Base-by-base conservation (phyloP, 768 basidiomycete genomes). In the Suillus spraguei region DNA sequence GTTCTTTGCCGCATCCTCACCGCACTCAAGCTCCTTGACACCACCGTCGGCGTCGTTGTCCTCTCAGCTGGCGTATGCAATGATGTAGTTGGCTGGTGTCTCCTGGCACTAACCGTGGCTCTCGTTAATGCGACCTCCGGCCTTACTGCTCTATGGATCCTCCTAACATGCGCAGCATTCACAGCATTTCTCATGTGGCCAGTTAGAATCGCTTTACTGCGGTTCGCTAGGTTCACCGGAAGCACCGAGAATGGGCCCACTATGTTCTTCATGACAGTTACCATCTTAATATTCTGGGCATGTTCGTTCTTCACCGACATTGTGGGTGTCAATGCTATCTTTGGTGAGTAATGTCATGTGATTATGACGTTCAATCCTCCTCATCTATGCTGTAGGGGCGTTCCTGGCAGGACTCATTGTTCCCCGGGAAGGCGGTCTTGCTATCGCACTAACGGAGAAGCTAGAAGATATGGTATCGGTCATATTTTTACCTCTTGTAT, bases 271-370 rank as follows among this genome's bases (percentile, higher is more conserved):
- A 96, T 98, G 93, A 93, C 94, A 0, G 76, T 87, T 5, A 89
- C 88, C 35, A 89, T 97, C 64, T 74, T 97, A 17, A 71, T 93
- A 20, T 79, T 95, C 20, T 96, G 99, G 77, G 87, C 84, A 0
- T 92, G 89, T 2, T 91, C 96, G 0, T 98, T 97, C 78, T 90
- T 99, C 72, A 97, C 95, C 0, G 95, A 97, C 69, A 82, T 95
- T 64, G 94, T 98, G 68, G 97, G 95, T n/a, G 92, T 94, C 9
- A 91, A 94, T 71, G 90, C 94, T 22, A 94, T 97, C 64, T 97
- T 97, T 70, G 95, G 95, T 85, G 60, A 33, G 78, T 68, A 5
- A 63, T 59, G 8, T 4, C 60, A 16, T 49, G 22, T 38, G 17
- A 10, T 60, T 64, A 8, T 20, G 24, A 39, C 5, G 17, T 16